Evolutionary conservation across 2,329 filamentous ascomycete genomes (phyloP).

Genomic region (Fusarium verrucosum): DNA sequence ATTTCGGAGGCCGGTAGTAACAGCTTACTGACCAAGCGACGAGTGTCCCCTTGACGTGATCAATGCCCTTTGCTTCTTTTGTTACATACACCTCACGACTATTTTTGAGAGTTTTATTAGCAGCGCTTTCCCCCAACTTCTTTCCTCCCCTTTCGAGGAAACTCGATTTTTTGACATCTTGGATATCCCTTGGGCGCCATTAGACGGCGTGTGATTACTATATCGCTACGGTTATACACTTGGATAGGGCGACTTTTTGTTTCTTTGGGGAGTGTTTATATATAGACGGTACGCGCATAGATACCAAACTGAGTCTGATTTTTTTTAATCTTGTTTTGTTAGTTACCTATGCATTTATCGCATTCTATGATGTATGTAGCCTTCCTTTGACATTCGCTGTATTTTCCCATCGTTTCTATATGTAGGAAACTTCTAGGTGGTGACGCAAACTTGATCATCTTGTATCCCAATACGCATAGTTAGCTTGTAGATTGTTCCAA

Average conservation of each 20-base stretch:
- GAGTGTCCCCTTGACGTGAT: constrained; percentile 8
- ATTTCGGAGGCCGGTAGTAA: constrained; percentile 42
- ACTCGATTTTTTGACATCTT: constrained; percentile 14
- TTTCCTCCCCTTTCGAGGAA: constrained; percentile 1
- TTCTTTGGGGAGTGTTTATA: constrained; percentile 28
- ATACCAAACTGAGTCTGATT: constrained; percentile 43
- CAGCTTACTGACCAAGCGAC: not conserved
- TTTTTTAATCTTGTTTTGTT: not conserved
- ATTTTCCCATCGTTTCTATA: not conserved
- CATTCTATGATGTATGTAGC: not conserved
- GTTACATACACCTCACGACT: constrained; percentile 7
- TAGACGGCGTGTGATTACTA: constrained; percentile 25
- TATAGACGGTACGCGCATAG: constrained; percentile 46
- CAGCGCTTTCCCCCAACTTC: constrained; percentile 16
- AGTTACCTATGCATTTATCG: no score
- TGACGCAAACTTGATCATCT: not conserved
- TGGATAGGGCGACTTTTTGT: constrained; percentile 13
- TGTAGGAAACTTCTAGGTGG: not conserved
- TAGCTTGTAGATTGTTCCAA: not conserved
- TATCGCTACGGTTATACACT: constrained; percentile 15
- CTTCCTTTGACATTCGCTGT: not conserved
- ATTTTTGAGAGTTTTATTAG: constrained; percentile 5
- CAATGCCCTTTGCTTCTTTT: constrained; percentile 10
- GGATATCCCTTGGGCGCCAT: constrained; percentile 21
- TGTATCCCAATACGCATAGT: not conserved